Percentiles rank a stretch among this genome's conserved stretches.
These are phyloP conservation scores for Phytophthora chlamydospora DNA, from an alignment of 352 stramenopile species.

Conservation along the genomic window DNA sequence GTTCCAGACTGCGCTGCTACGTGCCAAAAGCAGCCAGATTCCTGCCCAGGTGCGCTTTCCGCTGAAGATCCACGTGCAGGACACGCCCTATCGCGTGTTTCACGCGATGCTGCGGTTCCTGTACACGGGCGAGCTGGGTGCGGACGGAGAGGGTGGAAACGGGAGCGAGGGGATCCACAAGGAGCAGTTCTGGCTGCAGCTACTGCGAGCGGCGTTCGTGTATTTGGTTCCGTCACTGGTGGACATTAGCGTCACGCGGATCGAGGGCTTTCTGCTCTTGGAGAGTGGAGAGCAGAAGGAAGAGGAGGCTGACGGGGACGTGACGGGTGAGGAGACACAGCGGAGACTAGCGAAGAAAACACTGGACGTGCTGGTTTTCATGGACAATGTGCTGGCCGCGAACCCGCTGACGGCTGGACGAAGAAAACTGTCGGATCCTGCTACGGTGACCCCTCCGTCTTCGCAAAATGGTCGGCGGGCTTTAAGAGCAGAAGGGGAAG, in stretches of 20 bases:
- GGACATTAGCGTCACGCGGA: constrained; percentile 61
- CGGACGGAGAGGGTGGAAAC: constrained; percentile 5
- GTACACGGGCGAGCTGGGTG: constrained; percentile 73
- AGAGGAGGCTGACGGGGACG: constrained; percentile 3
- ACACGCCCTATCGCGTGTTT: constrained; percentile 81
- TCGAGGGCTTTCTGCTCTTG: constrained; percentile 45
- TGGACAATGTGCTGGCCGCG: constrained; percentile 57
- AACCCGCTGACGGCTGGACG: constrained; percentile 40
- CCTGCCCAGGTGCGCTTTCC: constrained; percentile 75
- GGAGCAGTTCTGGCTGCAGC: constrained; percentile 68
- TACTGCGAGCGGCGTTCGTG: constrained; percentile 71
- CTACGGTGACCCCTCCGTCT: constrained; percentile 11
- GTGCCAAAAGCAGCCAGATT: constrained; percentile 73
- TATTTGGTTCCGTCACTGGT: constrained; percentile 76
- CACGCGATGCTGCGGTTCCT: constrained; percentile 70
- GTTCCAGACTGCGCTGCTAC: constrained; percentile 66
- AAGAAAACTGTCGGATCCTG: constrained; percentile 23
- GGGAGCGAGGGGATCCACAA: constrained; percentile 16
- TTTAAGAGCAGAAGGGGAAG: constrained; percentile 7
- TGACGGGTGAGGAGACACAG: constrained; percentile 2
- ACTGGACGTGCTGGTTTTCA: constrained; percentile 63
- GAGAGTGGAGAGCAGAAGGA: constrained; percentile 10
- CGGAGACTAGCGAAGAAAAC: constrained; percentile 32
- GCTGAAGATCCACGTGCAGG: constrained; percentile 82
- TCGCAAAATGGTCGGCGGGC: constrained; percentile 28